phyloP scores from a whole-genome alignment of 305 asterid species.

The Solanum hybrid region DNA sequence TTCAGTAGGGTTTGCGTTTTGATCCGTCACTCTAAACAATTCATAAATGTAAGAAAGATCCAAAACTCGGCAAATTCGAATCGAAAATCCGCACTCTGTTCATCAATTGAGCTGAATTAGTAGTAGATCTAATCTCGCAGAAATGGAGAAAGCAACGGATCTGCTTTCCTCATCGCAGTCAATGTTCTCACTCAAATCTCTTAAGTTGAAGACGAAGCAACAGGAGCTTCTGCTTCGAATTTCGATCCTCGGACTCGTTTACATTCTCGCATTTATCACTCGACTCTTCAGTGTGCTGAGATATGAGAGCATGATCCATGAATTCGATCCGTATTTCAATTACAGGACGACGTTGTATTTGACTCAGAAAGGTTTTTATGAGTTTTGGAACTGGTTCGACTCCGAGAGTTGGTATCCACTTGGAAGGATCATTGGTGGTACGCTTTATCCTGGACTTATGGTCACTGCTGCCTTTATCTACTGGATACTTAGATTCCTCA shows the following conservation, averaged over 20 bases:
- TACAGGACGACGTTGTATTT: slow-evolving; percentile 85
- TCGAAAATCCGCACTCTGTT: not conserved
- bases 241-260: slow-evolving; percentile 60
- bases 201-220: slow-evolving; percentile 89
- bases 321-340: slow-evolving; percentile 97
- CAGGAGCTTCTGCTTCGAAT: slow-evolving; percentile 88
- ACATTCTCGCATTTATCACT: slow-evolving; percentile 73
- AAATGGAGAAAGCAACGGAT: slow-evolving; percentile 45
- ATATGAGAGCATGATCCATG: slow-evolving; percentile 99
- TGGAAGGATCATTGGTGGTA: slow-evolving; percentile 91
- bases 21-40: not conserved
- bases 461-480: slow-evolving; percentile 91
- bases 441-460: slow-evolving; percentile 97
- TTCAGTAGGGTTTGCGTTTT: not conserved
- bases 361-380: slow-evolving; percentile 79
- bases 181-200: slow-evolving; percentile 37
- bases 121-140: not conserved
- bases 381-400: slow-evolving; percentile 99
- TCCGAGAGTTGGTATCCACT: slow-evolving; percentile 98
- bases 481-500: slow-evolving; percentile 70
- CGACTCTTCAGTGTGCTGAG: slow-evolving; percentile 89
- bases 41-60: not conserved
- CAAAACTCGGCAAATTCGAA: not conserved
- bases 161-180: slow-evolving; percentile 43
- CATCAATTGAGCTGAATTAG: not conserved